Percentiles rank a stretch among this genome's conserved stretches.
Conservation (phyloP, 1,284 basidiomycete species). For the Puccinia triticina region DNA sequence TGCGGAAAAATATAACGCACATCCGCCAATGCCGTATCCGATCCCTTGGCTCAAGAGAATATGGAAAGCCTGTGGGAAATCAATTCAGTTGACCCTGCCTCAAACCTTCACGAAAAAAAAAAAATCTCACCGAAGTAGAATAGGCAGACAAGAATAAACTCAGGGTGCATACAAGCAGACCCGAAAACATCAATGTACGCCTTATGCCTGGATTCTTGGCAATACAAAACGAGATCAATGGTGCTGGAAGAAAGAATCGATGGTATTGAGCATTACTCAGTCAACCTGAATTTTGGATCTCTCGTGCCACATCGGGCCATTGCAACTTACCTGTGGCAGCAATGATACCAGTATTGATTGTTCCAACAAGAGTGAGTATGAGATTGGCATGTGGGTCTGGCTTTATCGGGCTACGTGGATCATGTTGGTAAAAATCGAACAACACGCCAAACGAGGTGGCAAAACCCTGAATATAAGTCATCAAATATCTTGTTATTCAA, state of each 20-base stretch:
- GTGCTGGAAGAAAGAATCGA: slow-evolving; percentile 15
- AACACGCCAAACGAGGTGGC: slow-evolving; percentile 44
- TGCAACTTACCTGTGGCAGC: slow-evolving; percentile 18
- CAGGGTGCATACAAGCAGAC: not conserved
- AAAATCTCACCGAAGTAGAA: slow-evolving; percentile 25
- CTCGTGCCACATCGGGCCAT: not conserved
- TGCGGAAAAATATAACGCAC: slow-evolving; percentile 35
- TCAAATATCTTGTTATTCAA: not conserved
- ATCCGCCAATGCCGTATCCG: slow-evolving; percentile 37
- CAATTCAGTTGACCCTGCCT: not conserved
- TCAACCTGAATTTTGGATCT: not conserved
- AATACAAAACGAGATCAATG: slow-evolving; percentile 8
- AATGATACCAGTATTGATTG: slow-evolving; percentile 42
- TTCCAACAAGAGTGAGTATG: slow-evolving; percentile 48
- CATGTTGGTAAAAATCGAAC: slow-evolving; percentile 38
- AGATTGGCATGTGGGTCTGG: slow-evolving; percentile 6
- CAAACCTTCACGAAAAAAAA: not conserved
- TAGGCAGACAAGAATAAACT: slow-evolving; percentile 42
- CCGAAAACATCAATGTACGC: slow-evolving; percentile 25
- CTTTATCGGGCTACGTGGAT: slow-evolving; percentile 19
- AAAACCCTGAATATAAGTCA: slow-evolving; percentile 20
- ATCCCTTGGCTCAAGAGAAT: slow-evolving; percentile 43
- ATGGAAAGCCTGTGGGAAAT: slow-evolving; percentile 30
- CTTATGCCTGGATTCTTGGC: slow-evolving; percentile 26
- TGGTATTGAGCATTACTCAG: not conserved